Conservation (phyloP, 805 yeast species). For the Monosporozyma yasuniensis region DNA sequence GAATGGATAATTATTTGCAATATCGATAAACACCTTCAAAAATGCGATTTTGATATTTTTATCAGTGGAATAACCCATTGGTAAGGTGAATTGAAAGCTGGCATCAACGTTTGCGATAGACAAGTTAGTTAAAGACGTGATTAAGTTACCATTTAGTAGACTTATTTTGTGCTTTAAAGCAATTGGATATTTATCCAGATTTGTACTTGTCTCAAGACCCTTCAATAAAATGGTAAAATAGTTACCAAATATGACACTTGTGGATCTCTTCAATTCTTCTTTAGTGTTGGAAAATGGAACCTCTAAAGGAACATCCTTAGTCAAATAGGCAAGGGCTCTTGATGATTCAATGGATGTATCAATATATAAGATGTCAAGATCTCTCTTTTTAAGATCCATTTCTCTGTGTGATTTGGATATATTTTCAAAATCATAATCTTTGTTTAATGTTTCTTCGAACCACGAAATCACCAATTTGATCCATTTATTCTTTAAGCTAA, state of each 20-base stretch:
- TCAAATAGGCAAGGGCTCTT: conserved; percentile 43
- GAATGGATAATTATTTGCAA: conserved; percentile 32
- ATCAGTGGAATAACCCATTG: conserved; percentile 66
- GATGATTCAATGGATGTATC: conserved; percentile 56
- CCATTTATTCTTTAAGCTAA: conserved; percentile 37
- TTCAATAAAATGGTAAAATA: conserved; percentile 52
- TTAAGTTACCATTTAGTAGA: conserved; percentile 48
- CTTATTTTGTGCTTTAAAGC: conserved; percentile 42
- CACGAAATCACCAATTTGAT: conserved; percentile 41
- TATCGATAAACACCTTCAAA: conserved; percentile 64
- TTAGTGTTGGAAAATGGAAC: conserved; percentile 44
- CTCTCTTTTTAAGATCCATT: conserved; percentile 29
- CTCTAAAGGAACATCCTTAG: conserved; percentile 48
- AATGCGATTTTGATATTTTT: conserved; percentile 57
- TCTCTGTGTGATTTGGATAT: conserved; percentile 23
- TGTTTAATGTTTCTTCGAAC: conserved; percentile 42
- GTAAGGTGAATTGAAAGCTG: conserved; percentile 64
- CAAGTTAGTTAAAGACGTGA: conserved; percentile 57
- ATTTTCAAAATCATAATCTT: conserved; percentile 26
- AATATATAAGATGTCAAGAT: conserved; percentile 38
- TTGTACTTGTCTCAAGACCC: conserved; percentile 31
- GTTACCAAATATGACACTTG: conserved; percentile 56
- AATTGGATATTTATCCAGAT: conserved; percentile 24
- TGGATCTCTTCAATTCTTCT: conserved; percentile 41
- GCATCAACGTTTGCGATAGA: conserved; percentile 63